Percentiles rank a stretch among this genome's conserved stretches.
Evolutionary conservation across 129 eudicot genomes (phyloP).

Genomic region (Saposhnikovia divaricata): DNA sequence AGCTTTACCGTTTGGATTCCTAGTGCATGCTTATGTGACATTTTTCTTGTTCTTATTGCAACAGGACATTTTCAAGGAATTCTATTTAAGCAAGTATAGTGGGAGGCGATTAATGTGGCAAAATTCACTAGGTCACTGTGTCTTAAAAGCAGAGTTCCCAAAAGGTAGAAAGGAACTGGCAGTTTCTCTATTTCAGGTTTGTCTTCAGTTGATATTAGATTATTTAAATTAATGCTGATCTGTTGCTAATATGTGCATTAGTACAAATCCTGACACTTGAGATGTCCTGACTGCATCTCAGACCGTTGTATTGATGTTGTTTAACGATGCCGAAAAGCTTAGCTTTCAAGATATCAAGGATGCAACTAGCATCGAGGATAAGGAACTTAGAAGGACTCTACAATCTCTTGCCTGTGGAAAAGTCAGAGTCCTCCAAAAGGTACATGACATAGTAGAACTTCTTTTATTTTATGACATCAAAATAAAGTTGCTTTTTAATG

Average conservation of each 20-base stretch:
- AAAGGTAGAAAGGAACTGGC: conserved; percentile 73
- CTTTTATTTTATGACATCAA: neutral
- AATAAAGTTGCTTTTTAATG: neutral
- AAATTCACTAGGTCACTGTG: conserved; percentile 91
- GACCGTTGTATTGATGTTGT: conserved; percentile 71
- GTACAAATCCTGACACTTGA: neutral
- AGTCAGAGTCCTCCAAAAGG: conserved; percentile 86
- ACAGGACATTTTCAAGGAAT: conserved; percentile 92
- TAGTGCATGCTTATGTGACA: conserved; percentile 8
- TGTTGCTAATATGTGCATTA: neutral
- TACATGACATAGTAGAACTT: neutral
- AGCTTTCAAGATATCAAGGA: conserved; percentile 59
- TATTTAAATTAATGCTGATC: neutral
- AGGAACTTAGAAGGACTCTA: conserved; percentile 82
- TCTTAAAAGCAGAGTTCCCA: conserved; percentile 68
- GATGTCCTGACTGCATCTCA: conserved; percentile 12
- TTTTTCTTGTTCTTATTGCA: neutral
- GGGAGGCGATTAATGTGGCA: conserved; percentile 97
- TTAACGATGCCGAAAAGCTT: conserved; percentile 57
- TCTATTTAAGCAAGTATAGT: conserved; percentile 79
- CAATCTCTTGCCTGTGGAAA: conserved; percentile 97
- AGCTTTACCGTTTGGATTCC: neutral
- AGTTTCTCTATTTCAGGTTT: conserved; percentile 74
- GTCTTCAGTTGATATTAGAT: conserved; percentile 12
- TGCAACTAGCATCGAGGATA: conserved; percentile 91